Conservation (phyloP, 768 basidiomycete genomes). For the Calocybe cyanea region DNA sequence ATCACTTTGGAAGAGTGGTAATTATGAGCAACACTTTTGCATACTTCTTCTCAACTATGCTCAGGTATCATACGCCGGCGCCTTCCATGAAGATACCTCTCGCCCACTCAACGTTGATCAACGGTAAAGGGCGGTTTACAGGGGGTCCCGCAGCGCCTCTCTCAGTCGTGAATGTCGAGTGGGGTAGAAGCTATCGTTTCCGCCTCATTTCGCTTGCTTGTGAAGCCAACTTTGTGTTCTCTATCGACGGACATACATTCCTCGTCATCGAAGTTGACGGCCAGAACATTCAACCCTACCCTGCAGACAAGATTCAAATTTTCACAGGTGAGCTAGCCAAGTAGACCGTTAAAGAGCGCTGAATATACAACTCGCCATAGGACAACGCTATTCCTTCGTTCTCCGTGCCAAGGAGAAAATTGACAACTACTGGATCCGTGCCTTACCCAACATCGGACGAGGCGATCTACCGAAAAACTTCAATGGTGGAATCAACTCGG, state of each 20-base stretch:
- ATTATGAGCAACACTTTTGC: too few species aligned
- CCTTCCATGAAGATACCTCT: constrained; percentile 14
- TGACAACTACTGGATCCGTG: constrained; percentile 30
- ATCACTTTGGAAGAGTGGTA: too few species aligned
- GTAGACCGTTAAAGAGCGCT: constrained; percentile 9
- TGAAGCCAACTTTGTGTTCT: constrained; percentile 28
- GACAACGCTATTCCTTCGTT: constrained; percentile 42
- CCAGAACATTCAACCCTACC: constrained; percentile 21
- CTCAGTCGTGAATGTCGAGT: constrained; percentile 33
- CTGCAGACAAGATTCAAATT: constrained; percentile 26
- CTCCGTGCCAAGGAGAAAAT: constrained; percentile 26
- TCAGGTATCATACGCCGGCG: constrained; percentile 17
- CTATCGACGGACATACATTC: constrained; percentile 10
- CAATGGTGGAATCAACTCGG: constrained; percentile 14
- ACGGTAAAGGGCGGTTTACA: constrained; percentile 34
- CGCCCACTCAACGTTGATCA: constrained; percentile 36
- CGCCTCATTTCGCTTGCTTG: constrained; percentile 42
- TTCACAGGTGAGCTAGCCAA: constrained; percentile 17
- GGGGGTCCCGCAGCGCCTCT: constrained; percentile 28
- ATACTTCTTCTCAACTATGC: neutral
- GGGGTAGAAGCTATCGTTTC: constrained; percentile 41
- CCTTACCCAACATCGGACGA: constrained; percentile 14
- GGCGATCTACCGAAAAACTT: constrained; percentile 7
- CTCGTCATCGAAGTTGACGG: constrained; percentile 34
- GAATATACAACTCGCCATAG: constrained; percentile 7